Evolutionary conservation across 2,329 filamentous ascomycete species (phyloP).

Genomic region (Pseudopithomyces maydicus): DNA sequence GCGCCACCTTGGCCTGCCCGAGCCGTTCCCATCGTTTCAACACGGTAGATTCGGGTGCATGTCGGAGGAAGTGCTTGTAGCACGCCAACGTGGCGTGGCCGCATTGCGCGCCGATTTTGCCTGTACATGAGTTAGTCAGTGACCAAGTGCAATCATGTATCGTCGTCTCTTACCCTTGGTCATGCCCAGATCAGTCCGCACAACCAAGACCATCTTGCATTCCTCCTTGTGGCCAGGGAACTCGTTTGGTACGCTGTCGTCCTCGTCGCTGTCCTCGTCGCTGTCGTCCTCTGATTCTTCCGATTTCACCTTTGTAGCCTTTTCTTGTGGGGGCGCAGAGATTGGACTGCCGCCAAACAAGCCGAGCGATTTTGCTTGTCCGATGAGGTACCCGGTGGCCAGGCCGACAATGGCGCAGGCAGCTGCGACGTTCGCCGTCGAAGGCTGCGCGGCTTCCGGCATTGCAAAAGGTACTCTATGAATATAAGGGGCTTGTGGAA

Average conservation of each 20-base stretch:
- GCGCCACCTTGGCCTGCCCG: conserved; percentile 91
- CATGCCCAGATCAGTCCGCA: conserved; percentile 95
- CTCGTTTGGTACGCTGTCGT: conserved; percentile 43
- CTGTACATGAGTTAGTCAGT: conserved; percentile 53
- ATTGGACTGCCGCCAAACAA: conserved; percentile 65
- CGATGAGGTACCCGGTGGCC: conserved; percentile 75
- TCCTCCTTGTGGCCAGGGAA: conserved; percentile 69
- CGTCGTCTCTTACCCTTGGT: conserved; percentile 73
- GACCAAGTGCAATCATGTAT: not conserved
- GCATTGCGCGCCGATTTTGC: conserved; percentile 96
- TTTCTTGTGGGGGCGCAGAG: conserved; percentile 28
- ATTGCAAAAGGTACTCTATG: conserved; percentile 6
- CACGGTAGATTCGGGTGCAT: conserved; percentile 62
- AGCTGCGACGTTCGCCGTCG: conserved; percentile 66
- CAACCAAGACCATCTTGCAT: conserved; percentile 91
- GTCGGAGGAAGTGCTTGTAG: conserved; percentile 79
- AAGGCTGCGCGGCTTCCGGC: conserved; percentile 53
- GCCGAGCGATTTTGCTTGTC: conserved; percentile 70
- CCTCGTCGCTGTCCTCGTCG: conserved; percentile 37
- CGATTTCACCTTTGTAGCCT: conserved; percentile 24
- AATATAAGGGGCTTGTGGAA: too few relatives aligned
- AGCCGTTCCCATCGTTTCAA: conserved; percentile 82
- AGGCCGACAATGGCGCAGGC: conserved; percentile 76
- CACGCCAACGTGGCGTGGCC: conserved; percentile 96
- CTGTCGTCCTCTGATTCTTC: conserved; percentile 31